A percentile compares a stretch with the other conserved stretches of the same genome.
phyloP scores from a whole-genome alignment of 2,329 filamentous ascomycete genomes.

The Catunica adiposa region DNA sequence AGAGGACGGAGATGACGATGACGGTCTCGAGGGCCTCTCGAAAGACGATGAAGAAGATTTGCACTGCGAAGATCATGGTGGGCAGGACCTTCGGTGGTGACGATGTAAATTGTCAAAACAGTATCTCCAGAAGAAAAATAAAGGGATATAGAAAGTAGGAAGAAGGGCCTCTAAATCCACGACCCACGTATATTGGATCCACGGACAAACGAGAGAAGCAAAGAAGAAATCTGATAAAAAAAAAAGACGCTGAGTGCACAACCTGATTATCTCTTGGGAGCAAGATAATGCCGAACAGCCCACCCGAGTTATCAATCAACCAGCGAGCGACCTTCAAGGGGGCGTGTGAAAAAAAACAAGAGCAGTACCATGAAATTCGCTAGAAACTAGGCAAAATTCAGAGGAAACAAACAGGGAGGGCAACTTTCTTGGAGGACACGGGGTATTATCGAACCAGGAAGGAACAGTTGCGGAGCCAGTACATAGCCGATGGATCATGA shows the following conservation, averaged over 20 bases:
- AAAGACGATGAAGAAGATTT: conserved; percentile 82
- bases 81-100: conserved; percentile 25
- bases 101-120: conserved; percentile 18
- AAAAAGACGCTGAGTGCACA: no score
- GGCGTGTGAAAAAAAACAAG: not conserved
- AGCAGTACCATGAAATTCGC: not conserved
- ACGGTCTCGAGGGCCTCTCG: conserved; percentile 69
- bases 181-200: no score
- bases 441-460: not conserved
- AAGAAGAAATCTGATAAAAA: no score
- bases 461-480: not conserved
- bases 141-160: not conserved
- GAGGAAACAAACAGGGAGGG: not conserved
- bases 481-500: not conserved
- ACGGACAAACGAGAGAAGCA: no score
- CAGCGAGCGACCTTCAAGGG: not conserved
- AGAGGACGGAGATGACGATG: conserved; percentile 74
- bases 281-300: no score
- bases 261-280: no score
- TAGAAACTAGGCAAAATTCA: no score
- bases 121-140: conserved; percentile 8
- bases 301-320: not conserved
- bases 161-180: no score
- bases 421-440: no score
- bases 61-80: conserved; percentile 56